A percentile compares a stretch with the other conserved stretches of the same genome.
These are phyloP conservation scores for Viola pubescens DNA, from an alignment of 441 rosid genomes.

Conservation along the genomic window DNA sequence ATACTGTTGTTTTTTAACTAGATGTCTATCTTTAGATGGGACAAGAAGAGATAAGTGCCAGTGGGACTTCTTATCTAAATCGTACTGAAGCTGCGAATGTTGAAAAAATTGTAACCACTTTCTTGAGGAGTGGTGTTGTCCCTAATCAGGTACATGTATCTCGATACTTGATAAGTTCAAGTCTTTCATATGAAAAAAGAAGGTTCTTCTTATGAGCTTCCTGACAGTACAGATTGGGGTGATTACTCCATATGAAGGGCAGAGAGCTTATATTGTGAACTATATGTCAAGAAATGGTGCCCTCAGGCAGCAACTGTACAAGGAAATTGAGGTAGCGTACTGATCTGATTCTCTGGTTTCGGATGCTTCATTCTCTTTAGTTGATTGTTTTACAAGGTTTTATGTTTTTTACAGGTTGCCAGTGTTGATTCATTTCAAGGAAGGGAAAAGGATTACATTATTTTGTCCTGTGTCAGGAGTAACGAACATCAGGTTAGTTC, in stretches of 20 bases:
- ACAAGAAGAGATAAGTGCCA: conserved; percentile 99
- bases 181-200: not conserved
- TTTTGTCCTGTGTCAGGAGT: conserved; percentile 97
- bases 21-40: conserved; percentile 67
- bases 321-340: conserved; percentile 88
- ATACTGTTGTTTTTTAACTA: conserved; percentile 14
- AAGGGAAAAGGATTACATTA: conserved; percentile 97
- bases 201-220: too few relatives aligned
- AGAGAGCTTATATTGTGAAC: conserved; percentile 95
- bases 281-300: conserved; percentile 98
- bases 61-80: conserved; percentile 97
- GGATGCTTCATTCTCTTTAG: conserved; percentile 8
- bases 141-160: conserved; percentile 66
- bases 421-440: conserved; percentile 99
- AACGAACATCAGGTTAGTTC: conserved; percentile 93
- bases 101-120: conserved; percentile 96
- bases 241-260: conserved; percentile 98
- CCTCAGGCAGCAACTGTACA: conserved; percentile 95
- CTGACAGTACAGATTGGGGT: conserved; percentile 68
- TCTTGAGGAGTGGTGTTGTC: conserved; percentile 93
- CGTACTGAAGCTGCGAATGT: conserved; percentile 99
- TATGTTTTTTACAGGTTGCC: conserved; percentile 61
- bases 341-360: conserved; percentile 7
- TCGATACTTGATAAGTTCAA: not conserved
- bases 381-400: not conserved